A percentile compares a stretch with the other conserved stretches of the same genome.
Conservation (phyloP, 2,329 filamentous ascomycete genomes). For the Aspergillus sp. region DNA sequence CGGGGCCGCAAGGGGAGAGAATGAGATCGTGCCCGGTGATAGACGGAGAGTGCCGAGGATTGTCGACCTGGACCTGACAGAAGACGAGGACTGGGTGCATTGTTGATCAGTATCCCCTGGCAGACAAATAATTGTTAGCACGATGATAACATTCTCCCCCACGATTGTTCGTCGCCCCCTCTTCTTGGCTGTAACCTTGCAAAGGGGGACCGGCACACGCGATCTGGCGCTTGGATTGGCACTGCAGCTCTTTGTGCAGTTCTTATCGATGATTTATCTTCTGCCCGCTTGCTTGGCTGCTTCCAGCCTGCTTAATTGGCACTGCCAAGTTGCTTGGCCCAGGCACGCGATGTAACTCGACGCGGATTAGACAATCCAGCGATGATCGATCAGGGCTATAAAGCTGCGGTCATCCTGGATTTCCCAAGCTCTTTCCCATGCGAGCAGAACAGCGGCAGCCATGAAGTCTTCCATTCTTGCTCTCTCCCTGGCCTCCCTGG, state of each 20-base stretch:
- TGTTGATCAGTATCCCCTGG: background rate
- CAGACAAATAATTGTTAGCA: background rate
- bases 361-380: conserved; percentile 1
- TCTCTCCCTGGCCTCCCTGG: conserved; percentile 11
- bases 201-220: background rate
- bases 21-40: background rate
- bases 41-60: background rate
- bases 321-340: conserved; percentile 9
- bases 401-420: background rate
- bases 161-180: background rate
- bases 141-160: background rate
- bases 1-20: background rate
- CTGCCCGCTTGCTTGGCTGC: conserved; percentile 7
- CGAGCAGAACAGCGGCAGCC: too few species aligned
- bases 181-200: conserved; percentile 8
- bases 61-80: background rate
- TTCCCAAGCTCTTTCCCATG: too few species aligned
- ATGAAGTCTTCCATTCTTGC: conserved; percentile 15
- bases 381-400: background rate
- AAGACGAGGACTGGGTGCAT: background rate
- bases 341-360: conserved; percentile 13
- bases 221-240: background rate
- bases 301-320: background rate
- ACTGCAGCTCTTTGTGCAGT: background rate
- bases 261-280: conserved; percentile 13